These are phyloP conservation scores for Rhodofomes roseus DNA, from an alignment of 1,284 basidiomycete species.

Conservation along the genomic window DNA sequence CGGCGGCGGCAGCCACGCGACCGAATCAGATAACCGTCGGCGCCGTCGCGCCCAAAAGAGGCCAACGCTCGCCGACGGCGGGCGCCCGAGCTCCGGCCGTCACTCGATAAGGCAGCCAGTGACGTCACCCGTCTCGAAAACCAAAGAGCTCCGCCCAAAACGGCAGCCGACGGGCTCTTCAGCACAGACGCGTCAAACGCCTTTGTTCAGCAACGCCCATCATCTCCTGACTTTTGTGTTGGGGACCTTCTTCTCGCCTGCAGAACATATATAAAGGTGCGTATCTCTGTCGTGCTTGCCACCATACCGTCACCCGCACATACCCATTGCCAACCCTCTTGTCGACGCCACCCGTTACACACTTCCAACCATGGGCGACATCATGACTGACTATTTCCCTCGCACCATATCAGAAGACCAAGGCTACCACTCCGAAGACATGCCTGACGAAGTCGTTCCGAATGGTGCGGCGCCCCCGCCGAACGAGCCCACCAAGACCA, in stretches of 20 bases:
- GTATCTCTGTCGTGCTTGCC: neutral
- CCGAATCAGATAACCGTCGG: neutral
- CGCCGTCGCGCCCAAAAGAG: neutral
- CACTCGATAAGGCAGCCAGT: neutral
- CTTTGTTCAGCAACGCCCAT: constrained; percentile 11
- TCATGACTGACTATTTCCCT: constrained; percentile 19
- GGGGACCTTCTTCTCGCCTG: neutral
- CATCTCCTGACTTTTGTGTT: neutral
- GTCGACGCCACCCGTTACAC: neutral
- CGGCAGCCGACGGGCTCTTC: neutral
- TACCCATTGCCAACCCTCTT: neutral
- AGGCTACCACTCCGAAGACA: constrained; percentile 10
- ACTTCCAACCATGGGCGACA: constrained; percentile 3
- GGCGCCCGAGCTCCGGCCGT: neutral
- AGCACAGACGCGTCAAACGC: constrained; percentile 3
- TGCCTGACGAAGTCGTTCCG: constrained; percentile 11
- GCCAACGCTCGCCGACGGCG: neutral
- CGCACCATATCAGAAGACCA: constrained; percentile 18
- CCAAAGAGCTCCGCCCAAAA: constrained; percentile 3
- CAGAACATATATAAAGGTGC: neutral
- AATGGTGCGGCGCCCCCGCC: constrained; percentile 22
- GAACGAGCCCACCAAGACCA: constrained; percentile 17
- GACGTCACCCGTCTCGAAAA: neutral
- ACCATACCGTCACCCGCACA: neutral
- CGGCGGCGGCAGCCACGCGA: constrained; percentile 1